Conservation (phyloP, 257 asterid species). For the Solanum virginianum region DNA sequence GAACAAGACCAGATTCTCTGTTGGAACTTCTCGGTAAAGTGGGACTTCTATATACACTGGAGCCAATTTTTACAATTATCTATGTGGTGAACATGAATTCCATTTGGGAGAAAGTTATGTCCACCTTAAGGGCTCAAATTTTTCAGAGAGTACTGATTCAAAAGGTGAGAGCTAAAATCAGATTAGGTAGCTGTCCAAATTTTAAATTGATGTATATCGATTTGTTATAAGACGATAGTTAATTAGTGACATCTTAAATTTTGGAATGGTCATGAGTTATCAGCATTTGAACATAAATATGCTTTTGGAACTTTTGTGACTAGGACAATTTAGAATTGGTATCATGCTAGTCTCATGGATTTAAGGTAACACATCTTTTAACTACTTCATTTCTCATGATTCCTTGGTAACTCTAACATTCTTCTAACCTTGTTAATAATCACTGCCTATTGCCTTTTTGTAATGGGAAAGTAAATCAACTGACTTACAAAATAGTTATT, state of each 20-base stretch:
- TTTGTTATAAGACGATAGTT: background rate
- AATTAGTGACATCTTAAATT: background rate
- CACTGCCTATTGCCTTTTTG: background rate
- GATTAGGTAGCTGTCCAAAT: background rate
- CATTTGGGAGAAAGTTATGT: slow-evolving; percentile 98
- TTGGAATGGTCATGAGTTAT: background rate
- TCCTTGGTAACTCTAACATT: background rate
- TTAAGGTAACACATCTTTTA: background rate
- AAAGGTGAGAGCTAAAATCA: slow-evolving; percentile 40
- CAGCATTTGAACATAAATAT: background rate
- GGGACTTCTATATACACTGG: slow-evolving; percentile 57
- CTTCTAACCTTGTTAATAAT: background rate
- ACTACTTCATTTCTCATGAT: background rate
- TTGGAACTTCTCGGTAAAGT: slow-evolving; percentile 61
- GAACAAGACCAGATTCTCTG: slow-evolving; percentile 59
- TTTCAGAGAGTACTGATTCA: slow-evolving; percentile 85
- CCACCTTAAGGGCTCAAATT: slow-evolving; percentile 91
- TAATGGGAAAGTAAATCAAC: background rate
- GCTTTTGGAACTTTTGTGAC: background rate
- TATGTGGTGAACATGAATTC: slow-evolving; percentile 77
- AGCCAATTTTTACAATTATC: slow-evolving; percentile 70
- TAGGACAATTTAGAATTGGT: background rate
- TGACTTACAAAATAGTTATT: background rate
- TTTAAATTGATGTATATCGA: background rate
- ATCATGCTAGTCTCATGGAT: background rate